These are phyloP conservation scores for Xylaria bambusicola DNA, from an alignment of 495 filamentous ascomycete species.

Conservation along the genomic window DNA sequence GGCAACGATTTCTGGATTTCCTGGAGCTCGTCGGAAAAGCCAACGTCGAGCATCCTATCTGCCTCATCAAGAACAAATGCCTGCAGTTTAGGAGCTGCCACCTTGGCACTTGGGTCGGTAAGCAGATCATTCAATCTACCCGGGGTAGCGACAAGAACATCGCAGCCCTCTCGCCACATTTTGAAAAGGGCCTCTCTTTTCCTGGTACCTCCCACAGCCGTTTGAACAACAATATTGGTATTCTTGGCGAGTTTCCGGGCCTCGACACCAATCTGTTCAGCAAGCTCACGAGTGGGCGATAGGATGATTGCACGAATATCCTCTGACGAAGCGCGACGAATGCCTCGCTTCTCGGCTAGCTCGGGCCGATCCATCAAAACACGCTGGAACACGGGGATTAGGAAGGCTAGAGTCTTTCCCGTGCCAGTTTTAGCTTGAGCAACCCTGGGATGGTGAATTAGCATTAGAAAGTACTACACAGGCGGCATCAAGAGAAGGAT, in stretches of 20 bases:
- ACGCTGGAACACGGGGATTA: slow-evolving; percentile 73
- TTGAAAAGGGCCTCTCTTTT: slow-evolving; percentile 63
- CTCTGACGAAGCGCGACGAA: slow-evolving; percentile 40
- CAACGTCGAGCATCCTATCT: slow-evolving; percentile 86
- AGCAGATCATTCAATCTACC: slow-evolving; percentile 87
- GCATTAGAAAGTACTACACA: background rate
- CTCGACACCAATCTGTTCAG: slow-evolving; percentile 89
- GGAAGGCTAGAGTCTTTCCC: slow-evolving; percentile 84
- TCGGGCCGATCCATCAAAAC: slow-evolving; percentile 63
- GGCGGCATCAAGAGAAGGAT: slow-evolving; percentile 6
- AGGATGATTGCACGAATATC: slow-evolving; percentile 90
- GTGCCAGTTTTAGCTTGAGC: slow-evolving; percentile 88
- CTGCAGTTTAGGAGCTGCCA: slow-evolving; percentile 72
- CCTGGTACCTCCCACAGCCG: slow-evolving; percentile 84
- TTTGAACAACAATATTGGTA: slow-evolving; percentile 76
- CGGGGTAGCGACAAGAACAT: slow-evolving; percentile 87
- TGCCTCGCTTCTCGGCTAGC: slow-evolving; percentile 35
- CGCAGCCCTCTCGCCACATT: slow-evolving; percentile 75
- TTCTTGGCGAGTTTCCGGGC: slow-evolving; percentile 66
- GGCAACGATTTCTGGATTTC: slow-evolving; percentile 71
- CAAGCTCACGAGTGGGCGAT: slow-evolving; percentile 92
- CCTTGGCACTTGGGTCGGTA: slow-evolving; percentile 61
- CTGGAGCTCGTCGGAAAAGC: slow-evolving; percentile 77
- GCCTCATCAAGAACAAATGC: slow-evolving; percentile 94
- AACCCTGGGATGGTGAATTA: slow-evolving; percentile 56